A percentile compares a stretch with the other conserved stretches of the same genome.
Evolutionary conservation across 2,329 filamentous ascomycete species (phyloP).

Genomic region (Sclerotinia subarctica): DNA sequence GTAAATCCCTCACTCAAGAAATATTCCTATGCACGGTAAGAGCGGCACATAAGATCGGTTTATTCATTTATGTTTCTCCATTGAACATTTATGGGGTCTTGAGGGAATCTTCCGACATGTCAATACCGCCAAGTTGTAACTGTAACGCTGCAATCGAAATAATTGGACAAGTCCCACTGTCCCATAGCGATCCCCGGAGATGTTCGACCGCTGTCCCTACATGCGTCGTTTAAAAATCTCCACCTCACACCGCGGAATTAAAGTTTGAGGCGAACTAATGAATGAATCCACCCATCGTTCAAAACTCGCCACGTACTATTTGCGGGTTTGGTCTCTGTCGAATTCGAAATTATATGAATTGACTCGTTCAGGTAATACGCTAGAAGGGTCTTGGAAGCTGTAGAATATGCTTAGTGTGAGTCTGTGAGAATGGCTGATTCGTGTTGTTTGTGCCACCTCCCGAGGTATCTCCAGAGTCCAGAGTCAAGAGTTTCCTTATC

Average conservation of each 20-base stretch:
- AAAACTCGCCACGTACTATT: conserved; percentile 3
- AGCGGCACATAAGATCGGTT: conserved; percentile 1
- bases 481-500: not conserved
- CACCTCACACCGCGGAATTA: not conserved
- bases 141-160: not conserved
- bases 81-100: conserved; percentile 1
- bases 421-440: not conserved
- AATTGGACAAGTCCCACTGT: not conserved
- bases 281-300: not conserved
- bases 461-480: not conserved
- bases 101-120: not conserved
- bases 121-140: not conserved
- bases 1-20: conserved; percentile 15
- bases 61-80: not conserved
- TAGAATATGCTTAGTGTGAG: not conserved
- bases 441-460: not conserved
- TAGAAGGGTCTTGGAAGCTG: conserved; percentile 9
- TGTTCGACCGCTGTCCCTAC: not conserved
- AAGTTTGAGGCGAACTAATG: conserved; percentile 12
- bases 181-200: not conserved
- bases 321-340: not conserved
- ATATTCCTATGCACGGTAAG: conserved; percentile 3
- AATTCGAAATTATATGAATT: not conserved
- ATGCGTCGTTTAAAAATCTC: not conserved
- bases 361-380: conserved; percentile 9